These are phyloP conservation scores for Lasiosphaeria miniovina DNA, from an alignment of 495 filamentous ascomycete species.

Conservation along the genomic window DNA sequence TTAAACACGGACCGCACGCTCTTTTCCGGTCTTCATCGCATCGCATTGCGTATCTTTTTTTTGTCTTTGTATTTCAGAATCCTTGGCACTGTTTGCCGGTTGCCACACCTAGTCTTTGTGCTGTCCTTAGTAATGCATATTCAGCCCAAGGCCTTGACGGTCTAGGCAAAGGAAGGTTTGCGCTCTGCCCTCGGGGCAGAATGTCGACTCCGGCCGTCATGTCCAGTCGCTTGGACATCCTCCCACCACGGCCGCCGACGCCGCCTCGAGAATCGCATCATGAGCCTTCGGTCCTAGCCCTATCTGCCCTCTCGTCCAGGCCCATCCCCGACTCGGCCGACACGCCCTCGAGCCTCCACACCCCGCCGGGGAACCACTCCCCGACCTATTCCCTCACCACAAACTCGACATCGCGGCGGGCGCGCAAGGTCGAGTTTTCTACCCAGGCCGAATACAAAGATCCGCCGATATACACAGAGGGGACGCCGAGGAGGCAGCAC, in stretches of 20 bases:
- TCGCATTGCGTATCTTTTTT: not conserved
- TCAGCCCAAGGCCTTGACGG: conserved; percentile 7
- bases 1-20: not conserved
- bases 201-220: conserved; percentile 46
- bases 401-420: conserved; percentile 52
- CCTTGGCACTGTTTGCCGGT: not conserved
- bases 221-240: conserved; percentile 42
- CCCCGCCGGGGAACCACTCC: conserved; percentile 47
- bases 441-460: conserved; percentile 70
- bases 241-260: conserved; percentile 52
- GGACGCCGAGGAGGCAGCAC: conserved; percentile 35
- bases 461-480: conserved; percentile 47
- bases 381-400: conserved; percentile 55
- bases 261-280: conserved; percentile 49
- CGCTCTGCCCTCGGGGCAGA: conserved; percentile 31
- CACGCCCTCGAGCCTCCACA: conserved; percentile 39
- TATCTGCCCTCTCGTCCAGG: conserved; percentile 4
- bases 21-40: conserved; percentile 9
- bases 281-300: conserved; percentile 27
- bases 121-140: conserved; percentile 2
- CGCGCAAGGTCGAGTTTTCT: conserved; percentile 72
- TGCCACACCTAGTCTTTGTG: not conserved
- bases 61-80: not conserved
- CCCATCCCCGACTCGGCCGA: conserved; percentile 31
- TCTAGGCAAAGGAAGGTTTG: conserved; percentile 15